Evolutionary conservation across 768 basidiomycete genomes (phyloP).

Genomic region (Mycena floridula): DNA sequence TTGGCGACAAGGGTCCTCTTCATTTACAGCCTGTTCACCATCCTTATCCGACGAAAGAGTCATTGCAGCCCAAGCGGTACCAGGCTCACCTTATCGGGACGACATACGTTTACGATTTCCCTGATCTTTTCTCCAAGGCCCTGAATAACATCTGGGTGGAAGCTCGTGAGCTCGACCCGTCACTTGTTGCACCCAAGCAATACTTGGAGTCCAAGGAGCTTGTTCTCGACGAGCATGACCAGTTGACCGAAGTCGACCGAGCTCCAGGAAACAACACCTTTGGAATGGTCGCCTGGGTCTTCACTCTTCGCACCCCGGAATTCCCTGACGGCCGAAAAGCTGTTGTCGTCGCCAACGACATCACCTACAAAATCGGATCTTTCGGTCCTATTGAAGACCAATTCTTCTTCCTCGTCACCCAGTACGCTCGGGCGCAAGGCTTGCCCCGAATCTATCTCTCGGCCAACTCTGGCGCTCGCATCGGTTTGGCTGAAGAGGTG

Average conservation of each 20-base stretch:
- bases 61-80: slow-evolving; percentile 96
- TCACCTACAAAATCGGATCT: slow-evolving; percentile 97
- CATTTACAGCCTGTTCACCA: slow-evolving; percentile 94
- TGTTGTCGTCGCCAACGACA: slow-evolving; percentile 95
- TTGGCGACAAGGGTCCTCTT: slow-evolving; percentile 94
- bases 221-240: slow-evolving; percentile 89
- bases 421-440: slow-evolving; percentile 85
- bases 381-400: slow-evolving; percentile 95
- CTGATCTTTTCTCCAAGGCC: slow-evolving; percentile 96
- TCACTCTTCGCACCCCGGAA: slow-evolving; percentile 88
- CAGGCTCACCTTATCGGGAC: slow-evolving; percentile 98
- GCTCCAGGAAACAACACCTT: slow-evolving; percentile 91
- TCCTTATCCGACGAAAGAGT: slow-evolving; percentile 95
- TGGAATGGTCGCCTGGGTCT: slow-evolving; percentile 99
- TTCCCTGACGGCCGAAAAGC: slow-evolving; percentile 82
- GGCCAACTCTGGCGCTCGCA: slow-evolving; percentile 96
- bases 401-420: slow-evolving; percentile 92
- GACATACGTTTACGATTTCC: slow-evolving; percentile 99
- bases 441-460: slow-evolving; percentile 96
- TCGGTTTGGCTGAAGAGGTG: slow-evolving; percentile 92
- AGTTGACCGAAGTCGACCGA: slow-evolving; percentile 84
- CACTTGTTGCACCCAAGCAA: slow-evolving; percentile 67
- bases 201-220: slow-evolving; percentile 85
- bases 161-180: slow-evolving; percentile 56
- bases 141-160: slow-evolving; percentile 89